A percentile compares a stretch with the other conserved stretches of the same genome.
Conservation (phyloP, 352 stramenopile species). For the Globisporangium iwayamae region DNA sequence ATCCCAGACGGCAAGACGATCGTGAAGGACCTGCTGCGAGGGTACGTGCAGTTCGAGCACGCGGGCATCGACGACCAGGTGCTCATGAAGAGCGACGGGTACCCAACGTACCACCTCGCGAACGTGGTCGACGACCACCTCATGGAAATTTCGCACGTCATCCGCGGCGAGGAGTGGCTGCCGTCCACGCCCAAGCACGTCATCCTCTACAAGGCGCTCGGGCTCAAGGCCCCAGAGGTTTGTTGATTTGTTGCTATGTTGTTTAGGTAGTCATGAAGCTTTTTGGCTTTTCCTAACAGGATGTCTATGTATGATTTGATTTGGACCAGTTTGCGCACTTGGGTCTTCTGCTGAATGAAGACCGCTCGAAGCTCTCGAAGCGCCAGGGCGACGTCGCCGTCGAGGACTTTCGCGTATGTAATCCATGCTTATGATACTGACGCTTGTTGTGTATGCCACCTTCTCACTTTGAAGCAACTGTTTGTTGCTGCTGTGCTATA, state of each 20-base stretch:
- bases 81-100: slow-evolving; percentile 93
- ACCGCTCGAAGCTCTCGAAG: slow-evolving; percentile 98
- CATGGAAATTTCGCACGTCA: slow-evolving; percentile 98
- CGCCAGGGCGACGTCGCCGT: slow-evolving; percentile 96
- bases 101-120: slow-evolving; percentile 91
- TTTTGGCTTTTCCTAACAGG: neutral
- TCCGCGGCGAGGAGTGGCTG: slow-evolving; percentile 95
- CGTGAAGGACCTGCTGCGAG: slow-evolving; percentile 95
- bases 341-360: slow-evolving; percentile 95
- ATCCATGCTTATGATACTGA: neutral
- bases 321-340: slow-evolving; percentile 78
- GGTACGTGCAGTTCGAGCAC: slow-evolving; percentile 91
- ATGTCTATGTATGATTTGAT: slow-evolving; percentile 3
- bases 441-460: neutral
- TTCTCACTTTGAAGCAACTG: no score
- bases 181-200: slow-evolving; percentile 90
- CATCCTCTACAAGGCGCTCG: slow-evolving; percentile 88
- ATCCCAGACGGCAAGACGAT: slow-evolving; percentile 90
- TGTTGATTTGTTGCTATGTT: neutral
- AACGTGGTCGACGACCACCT: slow-evolving; percentile 96
- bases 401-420: slow-evolving; percentile 92
- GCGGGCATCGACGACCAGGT: slow-evolving; percentile 88
- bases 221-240: slow-evolving; percentile 65
- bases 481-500: slow-evolving; percentile 17
- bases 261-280: neutral